Conservation (phyloP, 192 early-diverging fungal genomes). For the Coemansia sp. region DNA sequence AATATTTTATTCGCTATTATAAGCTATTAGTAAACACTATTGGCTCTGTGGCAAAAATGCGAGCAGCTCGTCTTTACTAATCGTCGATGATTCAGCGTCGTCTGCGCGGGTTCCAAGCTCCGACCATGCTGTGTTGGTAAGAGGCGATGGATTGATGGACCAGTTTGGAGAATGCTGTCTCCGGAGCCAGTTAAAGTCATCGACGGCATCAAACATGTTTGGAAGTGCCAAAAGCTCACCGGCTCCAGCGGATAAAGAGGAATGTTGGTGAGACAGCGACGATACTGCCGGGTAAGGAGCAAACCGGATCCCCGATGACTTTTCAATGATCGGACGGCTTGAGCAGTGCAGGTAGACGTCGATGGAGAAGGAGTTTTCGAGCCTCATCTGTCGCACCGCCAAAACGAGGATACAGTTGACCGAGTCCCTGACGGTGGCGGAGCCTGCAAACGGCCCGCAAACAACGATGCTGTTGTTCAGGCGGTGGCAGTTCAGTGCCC, state of each 20-base stretch:
- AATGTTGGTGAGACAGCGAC: neutral
- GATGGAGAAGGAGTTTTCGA: conserved; percentile 72
- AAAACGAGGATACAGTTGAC: conserved; percentile 62
- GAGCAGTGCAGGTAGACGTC: conserved; percentile 69
- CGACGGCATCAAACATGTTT: conserved; percentile 65
- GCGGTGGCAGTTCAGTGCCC: conserved; percentile 77
- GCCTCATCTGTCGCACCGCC: conserved; percentile 83
- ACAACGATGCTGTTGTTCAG: conserved; percentile 69
- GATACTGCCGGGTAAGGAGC: conserved; percentile 53
- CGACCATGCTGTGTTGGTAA: neutral
- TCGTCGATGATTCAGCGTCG: too few species aligned
- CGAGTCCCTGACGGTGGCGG: conserved; percentile 70
- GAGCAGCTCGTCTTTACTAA: neutral
- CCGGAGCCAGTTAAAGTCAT: conserved; percentile 92
- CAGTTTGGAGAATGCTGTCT: conserved; percentile 81
- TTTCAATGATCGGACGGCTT: conserved; percentile 88
- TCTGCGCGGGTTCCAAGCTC: neutral
- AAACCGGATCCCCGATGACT: conserved; percentile 69
- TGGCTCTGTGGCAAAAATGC: neutral
- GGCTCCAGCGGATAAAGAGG: neutral
- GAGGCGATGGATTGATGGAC: conserved; percentile 24
- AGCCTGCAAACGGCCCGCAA: conserved; percentile 67
- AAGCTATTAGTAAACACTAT: neutral
- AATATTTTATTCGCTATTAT: neutral
- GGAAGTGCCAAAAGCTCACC: conserved; percentile 26